A percentile compares a stretch with the other conserved stretches of the same genome.
Evolutionary conservation across 352 stramenopile genomes (phyloP).

Genomic region (Globisporangium carolinianum): DNA sequence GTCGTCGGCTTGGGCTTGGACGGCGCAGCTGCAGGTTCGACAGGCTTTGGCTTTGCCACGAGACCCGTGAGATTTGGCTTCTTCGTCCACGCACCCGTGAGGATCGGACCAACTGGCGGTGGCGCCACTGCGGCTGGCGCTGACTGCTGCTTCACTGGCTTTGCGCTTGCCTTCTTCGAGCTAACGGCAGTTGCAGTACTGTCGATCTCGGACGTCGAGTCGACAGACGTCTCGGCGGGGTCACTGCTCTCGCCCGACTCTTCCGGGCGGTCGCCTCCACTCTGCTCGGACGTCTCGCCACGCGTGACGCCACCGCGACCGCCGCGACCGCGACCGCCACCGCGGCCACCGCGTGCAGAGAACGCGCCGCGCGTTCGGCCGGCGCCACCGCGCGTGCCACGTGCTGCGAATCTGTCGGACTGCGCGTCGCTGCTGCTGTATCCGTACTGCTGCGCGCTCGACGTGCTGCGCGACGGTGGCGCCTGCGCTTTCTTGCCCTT

Average conservation of each 20-base stretch:
- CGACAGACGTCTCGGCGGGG: slow-evolving; percentile 4
- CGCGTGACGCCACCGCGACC: slow-evolving; percentile 27
- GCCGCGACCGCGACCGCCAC: slow-evolving; percentile 30
- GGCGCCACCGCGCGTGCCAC: slow-evolving; percentile 24
- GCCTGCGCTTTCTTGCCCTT: slow-evolving; percentile 56
- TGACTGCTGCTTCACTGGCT: slow-evolving; percentile 28
- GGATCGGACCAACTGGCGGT: slow-evolving; percentile 43
- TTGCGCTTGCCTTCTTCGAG: slow-evolving; percentile 32
- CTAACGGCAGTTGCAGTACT: not conserved
- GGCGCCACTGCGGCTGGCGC: slow-evolving; percentile 26
- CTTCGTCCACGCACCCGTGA: slow-evolving; percentile 69
- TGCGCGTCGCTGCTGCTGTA: slow-evolving; percentile 12
- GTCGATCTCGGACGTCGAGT: slow-evolving; percentile 11
- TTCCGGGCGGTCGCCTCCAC: slow-evolving; percentile 32
- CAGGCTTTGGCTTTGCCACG: slow-evolving; percentile 26
- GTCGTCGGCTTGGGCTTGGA: not conserved
- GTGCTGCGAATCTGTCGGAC: slow-evolving; percentile 25
- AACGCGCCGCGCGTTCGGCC: slow-evolving; percentile 43
- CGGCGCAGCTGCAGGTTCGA: slow-evolving; percentile 13
- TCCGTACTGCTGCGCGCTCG: slow-evolving; percentile 16
- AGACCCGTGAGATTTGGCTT: slow-evolving; percentile 50
- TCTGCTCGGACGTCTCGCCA: slow-evolving; percentile 15
- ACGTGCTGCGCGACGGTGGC: slow-evolving; percentile 20
- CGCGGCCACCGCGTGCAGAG: slow-evolving; percentile 40
- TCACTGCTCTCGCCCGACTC: slow-evolving; percentile 36